Base-by-base conservation (phyloP, 2,329 filamentous ascomycete species). In the Aspergillus tamarii region DNA sequence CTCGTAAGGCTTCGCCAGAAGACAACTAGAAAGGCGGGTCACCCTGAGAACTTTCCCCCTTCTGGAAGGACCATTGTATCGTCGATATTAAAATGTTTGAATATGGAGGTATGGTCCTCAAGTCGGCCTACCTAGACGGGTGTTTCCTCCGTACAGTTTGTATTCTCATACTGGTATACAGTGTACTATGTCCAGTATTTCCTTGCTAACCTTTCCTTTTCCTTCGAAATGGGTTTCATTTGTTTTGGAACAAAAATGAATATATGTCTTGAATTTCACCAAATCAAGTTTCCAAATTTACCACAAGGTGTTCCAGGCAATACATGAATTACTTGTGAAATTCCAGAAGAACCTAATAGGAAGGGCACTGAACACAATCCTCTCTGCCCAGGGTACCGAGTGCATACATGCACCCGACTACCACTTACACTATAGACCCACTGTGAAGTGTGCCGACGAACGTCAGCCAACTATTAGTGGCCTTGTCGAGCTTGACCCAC, bases 391-490 rank as follows among this genome's bases (percentile, higher is more conserved):
- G 60, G 60, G 56, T 59, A 64, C 61, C 64, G 61, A 64, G 55
- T 57, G 54, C 61, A 62, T 52, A 39, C 60, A 58, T 54, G 30
- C 52, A 57, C 58, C 48, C 21, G 32, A 60, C 48, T 53, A 60
- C 48, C 43, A 54, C 54, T 65, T 62, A 61, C 57, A 62, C 34
- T 23, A 36, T n/a, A 56, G 63, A 63, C 63, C 67, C 67, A 69
- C 66, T 46, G 46, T 64, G 48, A 53, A 50, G 54, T 61, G 60
- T 67, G 64, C 52, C 54, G 61, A 61, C 52, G 41, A 66, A 63
- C 64, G 58, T 61, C 57, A 67, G 55, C 43, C 54, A 57, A 64
- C 60, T 39, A 63, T 69, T 48, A 67, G 62, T 68, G 66, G 68
- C 57, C 60, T 55, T 63, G 59, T 62, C 55, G 60, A 57, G 61